Evolutionary conservation across 2,329 filamentous ascomycete species (phyloP).

Genomic region (Colletotrichum lindemuthianum): DNA sequence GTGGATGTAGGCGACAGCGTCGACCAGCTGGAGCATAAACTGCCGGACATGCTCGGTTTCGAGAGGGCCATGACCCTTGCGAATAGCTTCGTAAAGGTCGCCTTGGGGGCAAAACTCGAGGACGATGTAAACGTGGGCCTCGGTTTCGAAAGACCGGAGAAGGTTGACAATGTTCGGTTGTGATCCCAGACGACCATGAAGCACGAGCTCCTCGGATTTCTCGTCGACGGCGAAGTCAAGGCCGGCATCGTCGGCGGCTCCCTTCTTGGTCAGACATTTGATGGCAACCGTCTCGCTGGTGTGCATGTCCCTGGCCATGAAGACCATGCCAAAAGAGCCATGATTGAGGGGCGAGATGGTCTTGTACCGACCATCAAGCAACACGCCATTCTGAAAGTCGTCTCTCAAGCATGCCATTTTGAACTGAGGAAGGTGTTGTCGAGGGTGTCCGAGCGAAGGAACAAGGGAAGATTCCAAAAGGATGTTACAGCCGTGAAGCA

Average conservation of each 20-base stretch:
- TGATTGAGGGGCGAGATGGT: conserved; percentile 96
- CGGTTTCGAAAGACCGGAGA: conserved; percentile 89
- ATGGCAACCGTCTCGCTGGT: conserved; percentile 88
- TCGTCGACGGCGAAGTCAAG: conserved; percentile 81
- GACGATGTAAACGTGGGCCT: conserved; percentile 89
- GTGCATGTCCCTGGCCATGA: conserved; percentile 83
- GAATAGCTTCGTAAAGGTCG: conserved; percentile 97
- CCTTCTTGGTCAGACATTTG: conserved; percentile 92
- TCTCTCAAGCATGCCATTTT: conserved; percentile 86
- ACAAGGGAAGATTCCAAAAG: conserved; percentile 15
- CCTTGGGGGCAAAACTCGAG: conserved; percentile 95
- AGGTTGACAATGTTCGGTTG: conserved; percentile 96
- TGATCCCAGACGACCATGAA: conserved; percentile 80
- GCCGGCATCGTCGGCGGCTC: conserved; percentile 67
- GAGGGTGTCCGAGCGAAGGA: conserved; percentile 31
- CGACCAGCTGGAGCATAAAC: conserved; percentile 95
- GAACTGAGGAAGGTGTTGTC: conserved; percentile 38
- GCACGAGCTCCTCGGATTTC: conserved; percentile 80
- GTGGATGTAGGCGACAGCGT: conserved; percentile 91
- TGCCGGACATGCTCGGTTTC: conserved; percentile 97
- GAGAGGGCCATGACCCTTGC: conserved; percentile 84
- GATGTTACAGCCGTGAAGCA: conserved; percentile 25
- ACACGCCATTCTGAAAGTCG: conserved; percentile 79
- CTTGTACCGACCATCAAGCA: conserved; percentile 89
- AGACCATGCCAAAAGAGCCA: conserved; percentile 99